Evolutionary conservation across 495 filamentous ascomycete genomes (phyloP), one percentile per base, ranked within the genome.

Genomic region (Aspergillus steynii): DNA sequence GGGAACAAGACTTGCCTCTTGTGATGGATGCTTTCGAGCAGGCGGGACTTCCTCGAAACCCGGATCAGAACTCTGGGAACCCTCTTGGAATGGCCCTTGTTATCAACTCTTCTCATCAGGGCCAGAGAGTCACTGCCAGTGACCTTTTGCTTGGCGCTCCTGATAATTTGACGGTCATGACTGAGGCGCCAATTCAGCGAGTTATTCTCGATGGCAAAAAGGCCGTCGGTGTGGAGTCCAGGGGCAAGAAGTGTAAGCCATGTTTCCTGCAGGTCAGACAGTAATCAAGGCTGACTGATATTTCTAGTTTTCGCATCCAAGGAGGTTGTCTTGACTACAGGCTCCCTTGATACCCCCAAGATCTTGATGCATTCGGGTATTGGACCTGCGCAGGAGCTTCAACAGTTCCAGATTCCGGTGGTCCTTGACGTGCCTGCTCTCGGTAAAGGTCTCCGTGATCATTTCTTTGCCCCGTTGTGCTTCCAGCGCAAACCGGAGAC

Each of bases 281-380:
- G 10, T 3, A 12, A 45, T 9, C 6, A 25, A 27, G 15, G 29
- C 56, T 52, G 15, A 50, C 48, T 8, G 9, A 42, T 42, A 29
- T 27, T 25, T 25, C 25, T 45, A 70, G 71, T 76, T 59, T 55
- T 69, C 29, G 80, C 85, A 26, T 74, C 71, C 26, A 77, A 81
- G 58, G 86, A 89, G 52, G 78, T 87, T 34, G 81, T 88, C 51
- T 68, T 90, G 8, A 79, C 77, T 0, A 79, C 79, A 15, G 87
- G 88, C 8, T 71, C 85, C 1, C 72, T 87, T 27, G 80, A 89
- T 67, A 74, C 72, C 12, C 87, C 88, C 2, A 80, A 83, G 48
- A 79, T 89, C 54, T 76, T 89, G 0, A 84, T 88, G 81, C 83
- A 86, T 58, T 86, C 84, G 0, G 88, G 87, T 10, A 83, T 90